Base-by-base conservation (phyloP, 2,329 filamentous ascomycete genomes). In the Niveomyces coronatus region DNA sequence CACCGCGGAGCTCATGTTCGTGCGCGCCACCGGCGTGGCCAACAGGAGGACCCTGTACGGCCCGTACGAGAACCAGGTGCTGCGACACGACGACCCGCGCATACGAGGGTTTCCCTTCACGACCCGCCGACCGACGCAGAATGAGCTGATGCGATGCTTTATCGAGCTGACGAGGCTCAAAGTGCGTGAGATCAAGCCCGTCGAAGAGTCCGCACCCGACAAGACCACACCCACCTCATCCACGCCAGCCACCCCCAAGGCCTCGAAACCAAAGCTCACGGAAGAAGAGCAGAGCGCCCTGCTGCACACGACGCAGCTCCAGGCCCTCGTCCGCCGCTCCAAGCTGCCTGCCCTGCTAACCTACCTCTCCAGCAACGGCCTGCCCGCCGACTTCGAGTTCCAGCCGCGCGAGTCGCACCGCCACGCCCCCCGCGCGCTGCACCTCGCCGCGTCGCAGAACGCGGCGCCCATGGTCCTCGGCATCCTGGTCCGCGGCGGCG, bases 131-230 rank as follows among this genome's bases (percentile, higher is more conserved):
- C 86, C 91, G 1, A 98, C 91, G 0, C 88, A 96, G 53, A 85
- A 82, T 33, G 91, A 98, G 58, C 76, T 98, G 0, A 91, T 96
- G 82, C 77, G 89, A 27, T 83, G 83, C 1, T 98, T 95, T 51
- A 83, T 94, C 45, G 91, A 98, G 62, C 71, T 98, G 22, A 98
- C 91, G 0, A 71, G 91, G 13, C 71, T 95, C 13, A 95, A 98
- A 59, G 71, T 94, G 32, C 78, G 76, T 34, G 81, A 84, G 44
- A 73, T 96, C 19, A 73, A 85, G 41, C 82, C 86, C 45, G 71
- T 67, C 3, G 70, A 77, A 10, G 67, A 70, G 43, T 56, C 57
- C 23, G 70, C 64, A 48, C 59, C 61, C 27, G 50, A 63, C 5
- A 60, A 70, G 13, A 38, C 48, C 2, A 26, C 44, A 11, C 43